These are phyloP conservation scores for Auricularia auricula-judae DNA, from an alignment of 768 basidiomycete species.

Conservation along the genomic window DNA sequence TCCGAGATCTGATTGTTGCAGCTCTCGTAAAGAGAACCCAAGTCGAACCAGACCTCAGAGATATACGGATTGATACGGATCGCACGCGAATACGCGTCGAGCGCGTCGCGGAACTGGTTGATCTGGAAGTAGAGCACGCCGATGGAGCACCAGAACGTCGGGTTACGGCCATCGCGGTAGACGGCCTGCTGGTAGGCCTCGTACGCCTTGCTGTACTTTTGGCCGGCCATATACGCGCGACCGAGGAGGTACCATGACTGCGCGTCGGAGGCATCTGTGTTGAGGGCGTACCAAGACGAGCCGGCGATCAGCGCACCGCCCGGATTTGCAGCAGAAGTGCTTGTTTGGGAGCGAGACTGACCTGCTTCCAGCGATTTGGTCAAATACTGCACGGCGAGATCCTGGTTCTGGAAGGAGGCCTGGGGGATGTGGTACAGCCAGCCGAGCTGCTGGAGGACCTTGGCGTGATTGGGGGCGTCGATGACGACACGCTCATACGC, in stretches of 20 bases:
- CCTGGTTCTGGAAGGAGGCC: conserved; percentile 91
- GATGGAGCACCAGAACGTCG: conserved; percentile 99
- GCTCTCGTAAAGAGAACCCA: conserved; percentile 92
- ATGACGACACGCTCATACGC: conserved; percentile 92
- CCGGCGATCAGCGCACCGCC: background rate
- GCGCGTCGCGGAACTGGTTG: conserved; percentile 97
- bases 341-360: conserved; percentile 24
- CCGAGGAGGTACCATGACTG: conserved; percentile 99
- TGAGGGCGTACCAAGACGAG: background rate
- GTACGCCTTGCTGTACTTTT: conserved; percentile 99
- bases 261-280: conserved; percentile 79
- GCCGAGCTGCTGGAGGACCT: conserved; percentile 94
- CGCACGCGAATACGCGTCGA: conserved; percentile 97
- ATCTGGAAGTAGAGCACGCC: conserved; percentile 99
- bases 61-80: conserved; percentile 99
- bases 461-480: conserved; percentile 90
- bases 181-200: conserved; percentile 99
- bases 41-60: conserved; percentile 89
- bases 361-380: conserved; percentile 94
- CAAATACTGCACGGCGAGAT: conserved; percentile 84
- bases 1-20: conserved; percentile 99
- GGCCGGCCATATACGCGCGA: conserved; percentile 96
- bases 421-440: conserved; percentile 97
- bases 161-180: conserved; percentile 96
- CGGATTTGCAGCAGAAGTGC: background rate